phyloP scores from a whole-genome alignment of 106 monocot genomes.

The Platanthera guangdongensis region DNA sequence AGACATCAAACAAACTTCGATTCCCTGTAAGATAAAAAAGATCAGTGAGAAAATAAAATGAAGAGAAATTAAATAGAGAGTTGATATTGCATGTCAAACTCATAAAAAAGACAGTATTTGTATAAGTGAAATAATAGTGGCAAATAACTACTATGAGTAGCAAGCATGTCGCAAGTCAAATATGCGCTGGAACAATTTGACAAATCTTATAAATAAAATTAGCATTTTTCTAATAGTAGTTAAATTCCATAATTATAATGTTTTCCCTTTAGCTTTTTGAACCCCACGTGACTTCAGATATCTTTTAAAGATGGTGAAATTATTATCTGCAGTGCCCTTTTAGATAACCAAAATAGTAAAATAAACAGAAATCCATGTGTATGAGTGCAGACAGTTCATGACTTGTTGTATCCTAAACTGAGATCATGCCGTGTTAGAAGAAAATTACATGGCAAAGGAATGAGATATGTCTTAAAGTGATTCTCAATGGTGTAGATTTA shows the following conservation, averaged over 20 bases:
- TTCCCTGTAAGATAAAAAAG: constrained; percentile 36
- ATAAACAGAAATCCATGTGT: not conserved
- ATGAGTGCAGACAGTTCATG: not conserved
- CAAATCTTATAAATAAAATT: not conserved
- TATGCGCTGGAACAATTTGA: not conserved
- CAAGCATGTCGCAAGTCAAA: not conserved
- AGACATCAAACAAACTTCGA: constrained; percentile 64
- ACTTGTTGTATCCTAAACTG: not conserved
- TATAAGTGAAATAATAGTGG: not conserved
- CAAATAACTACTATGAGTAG: not conserved
- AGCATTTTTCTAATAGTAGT: not conserved
- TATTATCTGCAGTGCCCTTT: not conserved
- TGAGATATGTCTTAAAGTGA: not conserved
- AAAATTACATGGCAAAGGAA: not conserved
- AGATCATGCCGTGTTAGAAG: not conserved
- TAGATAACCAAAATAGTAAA: not conserved
- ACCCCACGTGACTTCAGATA: not conserved
- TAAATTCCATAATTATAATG: not conserved
- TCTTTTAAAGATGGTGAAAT: not conserved
- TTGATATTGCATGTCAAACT: not conserved
- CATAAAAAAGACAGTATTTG: not conserved
- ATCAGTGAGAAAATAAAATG: not conserved
- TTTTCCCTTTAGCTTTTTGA: not conserved
- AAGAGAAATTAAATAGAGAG: not conserved
- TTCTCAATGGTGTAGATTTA: not conserved